These are phyloP conservation scores for Apiotrichum gamsii DNA, from an alignment of 1,284 basidiomycete species.

Conservation along the genomic window DNA sequence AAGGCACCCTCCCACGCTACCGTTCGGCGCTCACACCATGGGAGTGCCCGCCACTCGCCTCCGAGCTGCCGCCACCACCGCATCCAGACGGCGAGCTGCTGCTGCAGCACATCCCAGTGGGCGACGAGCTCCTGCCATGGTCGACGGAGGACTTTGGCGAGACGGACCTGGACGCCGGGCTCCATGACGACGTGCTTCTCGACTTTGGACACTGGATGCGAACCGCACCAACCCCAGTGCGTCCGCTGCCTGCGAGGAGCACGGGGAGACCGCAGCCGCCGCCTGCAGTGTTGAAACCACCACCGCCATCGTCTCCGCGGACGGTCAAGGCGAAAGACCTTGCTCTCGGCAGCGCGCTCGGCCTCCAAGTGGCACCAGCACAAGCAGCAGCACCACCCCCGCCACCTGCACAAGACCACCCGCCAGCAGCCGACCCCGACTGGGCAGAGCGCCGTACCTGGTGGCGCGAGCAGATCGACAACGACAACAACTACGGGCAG, in stretches of 20 bases:
- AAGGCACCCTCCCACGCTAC: slow-evolving; percentile 6
- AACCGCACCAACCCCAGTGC: no score
- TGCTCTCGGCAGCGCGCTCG: no score
- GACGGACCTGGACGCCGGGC: slow-evolving; percentile 1
- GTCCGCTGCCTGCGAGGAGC: no score
- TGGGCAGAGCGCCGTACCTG: slow-evolving; percentile 2
- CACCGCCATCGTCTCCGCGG: no score
- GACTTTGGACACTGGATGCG: background rate
- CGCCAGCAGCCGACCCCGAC: background rate
- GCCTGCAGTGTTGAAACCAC: no score
- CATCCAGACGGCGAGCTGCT: background rate
- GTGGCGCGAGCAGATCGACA: slow-evolving; percentile 24
- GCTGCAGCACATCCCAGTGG: background rate
- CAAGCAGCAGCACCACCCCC: background rate
- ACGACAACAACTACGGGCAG: slow-evolving; percentile 19
- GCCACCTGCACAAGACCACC: background rate
- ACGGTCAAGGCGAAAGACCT: no score
- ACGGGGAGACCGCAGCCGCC: no score
- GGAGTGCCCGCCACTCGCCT: background rate
- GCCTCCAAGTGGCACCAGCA: background rate
- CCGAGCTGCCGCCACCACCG: background rate
- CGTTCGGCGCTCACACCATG: background rate
- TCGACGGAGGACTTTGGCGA: background rate
- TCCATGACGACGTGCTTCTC: no score
- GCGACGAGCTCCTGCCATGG: slow-evolving; percentile 3